Evolutionary conservation across 106 monocot genomes (phyloP).

Genomic region (Hemerocallis citrina): DNA sequence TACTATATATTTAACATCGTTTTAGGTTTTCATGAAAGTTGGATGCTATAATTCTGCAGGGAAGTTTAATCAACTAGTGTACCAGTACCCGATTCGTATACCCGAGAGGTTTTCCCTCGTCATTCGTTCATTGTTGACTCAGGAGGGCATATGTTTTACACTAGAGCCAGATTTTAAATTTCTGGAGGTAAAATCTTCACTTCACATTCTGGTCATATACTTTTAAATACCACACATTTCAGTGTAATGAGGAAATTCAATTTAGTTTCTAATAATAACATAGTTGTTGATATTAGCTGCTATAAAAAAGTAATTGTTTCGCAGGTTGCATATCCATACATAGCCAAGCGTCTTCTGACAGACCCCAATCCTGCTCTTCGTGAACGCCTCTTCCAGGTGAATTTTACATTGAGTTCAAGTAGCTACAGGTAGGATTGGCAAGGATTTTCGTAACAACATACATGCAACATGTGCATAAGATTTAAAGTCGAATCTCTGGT

Average conservation of each 20-base stretch:
- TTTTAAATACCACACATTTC: too few species aligned
- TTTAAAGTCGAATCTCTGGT: too few species aligned
- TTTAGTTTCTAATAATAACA: neutral
- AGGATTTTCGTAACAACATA: too few species aligned
- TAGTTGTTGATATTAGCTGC: neutral
- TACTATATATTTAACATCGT: neutral
- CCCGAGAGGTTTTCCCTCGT: constrained; percentile 99
- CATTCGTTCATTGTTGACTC: constrained; percentile 95
- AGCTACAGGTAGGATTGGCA: too few species aligned
- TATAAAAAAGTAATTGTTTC: neutral
- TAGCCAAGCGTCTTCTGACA: constrained; percentile 93
- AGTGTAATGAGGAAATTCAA: neutral
- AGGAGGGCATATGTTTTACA: constrained; percentile 98
- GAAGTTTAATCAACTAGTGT: constrained; percentile 98
- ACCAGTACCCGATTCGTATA: constrained; percentile 94
- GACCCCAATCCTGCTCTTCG: constrained; percentile 97
- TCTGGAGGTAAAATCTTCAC: constrained; percentile 76
- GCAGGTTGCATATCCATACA: constrained; percentile 97
- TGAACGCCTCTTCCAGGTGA: constrained; percentile 95
- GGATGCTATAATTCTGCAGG: constrained; percentile 37
- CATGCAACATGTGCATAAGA: too few species aligned
- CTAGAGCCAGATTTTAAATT: constrained; percentile 94
- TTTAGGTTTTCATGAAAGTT: neutral
- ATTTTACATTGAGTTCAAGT: too few species aligned
- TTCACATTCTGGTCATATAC: neutral